These are phyloP conservation scores for Pichia sp. DNA, from an alignment of 1,139 yeast species.

Conservation along the genomic window DNA sequence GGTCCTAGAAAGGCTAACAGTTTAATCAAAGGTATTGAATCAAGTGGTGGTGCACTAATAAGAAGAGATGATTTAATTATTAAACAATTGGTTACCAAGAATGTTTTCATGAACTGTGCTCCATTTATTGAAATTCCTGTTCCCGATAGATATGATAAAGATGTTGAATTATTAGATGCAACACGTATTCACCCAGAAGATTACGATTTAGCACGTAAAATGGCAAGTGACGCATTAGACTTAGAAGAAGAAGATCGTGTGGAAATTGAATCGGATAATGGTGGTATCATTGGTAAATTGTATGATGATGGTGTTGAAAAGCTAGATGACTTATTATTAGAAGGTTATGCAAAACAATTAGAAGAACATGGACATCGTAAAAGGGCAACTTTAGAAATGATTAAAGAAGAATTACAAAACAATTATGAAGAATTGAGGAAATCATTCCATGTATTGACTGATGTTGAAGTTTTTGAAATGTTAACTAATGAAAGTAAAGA, in stretches of 20 bases:
- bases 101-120: constrained; percentile 84
- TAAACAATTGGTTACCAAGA: constrained; percentile 69
- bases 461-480: constrained; percentile 74
- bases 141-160: constrained; percentile 50
- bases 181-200: constrained; percentile 98
- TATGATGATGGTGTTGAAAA: constrained; percentile 79
- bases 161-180: constrained; percentile 78
- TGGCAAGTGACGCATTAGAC: constrained; percentile 97
- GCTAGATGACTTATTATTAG: constrained; percentile 80
- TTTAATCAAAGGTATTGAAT: constrained; percentile 71
- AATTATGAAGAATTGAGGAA: constrained; percentile 83
- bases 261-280: constrained; percentile 54
- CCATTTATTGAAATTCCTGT: constrained; percentile 81
- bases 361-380: constrained; percentile 76
- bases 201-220: constrained; percentile 87
- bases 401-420: constrained; percentile 79
- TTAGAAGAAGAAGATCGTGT: constrained; percentile 90
- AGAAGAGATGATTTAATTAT: constrained; percentile 76
- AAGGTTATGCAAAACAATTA: constrained; percentile 89
- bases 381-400: constrained; percentile 77
- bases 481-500: constrained; percentile 81
- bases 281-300: constrained; percentile 80
- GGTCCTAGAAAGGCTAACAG: constrained; percentile 96
- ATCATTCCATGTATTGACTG: constrained; percentile 59
- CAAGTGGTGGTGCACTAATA: constrained; percentile 61